phyloP scores from a whole-genome alignment of 2,329 filamentous ascomycete species.

The Hymenoscyphus occultus region DNA sequence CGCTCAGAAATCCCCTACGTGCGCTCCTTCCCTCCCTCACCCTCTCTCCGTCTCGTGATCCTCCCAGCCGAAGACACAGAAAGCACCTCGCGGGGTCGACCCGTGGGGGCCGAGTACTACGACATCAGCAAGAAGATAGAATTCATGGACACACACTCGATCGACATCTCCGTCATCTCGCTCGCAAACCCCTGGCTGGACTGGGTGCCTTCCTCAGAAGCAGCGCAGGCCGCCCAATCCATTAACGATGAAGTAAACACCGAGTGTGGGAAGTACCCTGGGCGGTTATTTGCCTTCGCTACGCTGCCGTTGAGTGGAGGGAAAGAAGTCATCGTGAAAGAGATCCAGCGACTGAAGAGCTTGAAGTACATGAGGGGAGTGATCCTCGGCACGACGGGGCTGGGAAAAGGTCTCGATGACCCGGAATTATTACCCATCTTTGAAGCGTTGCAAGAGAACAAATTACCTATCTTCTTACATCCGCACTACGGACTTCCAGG shows the following conservation, averaged over 20 bases:
- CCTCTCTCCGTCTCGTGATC: slow-evolving; percentile 64
- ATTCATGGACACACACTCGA: slow-evolving; percentile 84
- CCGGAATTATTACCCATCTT: slow-evolving; percentile 69
- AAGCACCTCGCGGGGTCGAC: slow-evolving; percentile 67
- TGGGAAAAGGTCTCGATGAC: slow-evolving; percentile 81
- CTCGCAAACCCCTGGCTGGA: slow-evolving; percentile 95
- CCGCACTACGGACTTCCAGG: slow-evolving; percentile 87
- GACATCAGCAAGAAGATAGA: slow-evolving; percentile 75
- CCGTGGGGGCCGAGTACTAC: slow-evolving; percentile 79
- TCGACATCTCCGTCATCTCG: slow-evolving; percentile 80
- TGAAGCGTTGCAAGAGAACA: slow-evolving; percentile 60
- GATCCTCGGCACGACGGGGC: slow-evolving; percentile 80
- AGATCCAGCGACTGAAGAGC: slow-evolving; percentile 59
- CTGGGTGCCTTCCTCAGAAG: slow-evolving; percentile 64
- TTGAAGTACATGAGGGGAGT: slow-evolving; percentile 76
- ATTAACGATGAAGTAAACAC: slow-evolving; percentile 77
- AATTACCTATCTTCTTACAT: slow-evolving; percentile 76
- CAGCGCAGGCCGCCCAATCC: slow-evolving; percentile 57
- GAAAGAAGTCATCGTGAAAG: slow-evolving; percentile 56
- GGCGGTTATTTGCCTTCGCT: slow-evolving; percentile 78
- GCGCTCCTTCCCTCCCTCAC: slow-evolving; percentile 56
- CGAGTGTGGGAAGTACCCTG: slow-evolving; percentile 65
- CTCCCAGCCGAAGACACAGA: slow-evolving; percentile 55
- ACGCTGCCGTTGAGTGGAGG: slow-evolving; percentile 74
- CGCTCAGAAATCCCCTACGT: slow-evolving; percentile 67